phyloP scores from a whole-genome alignment of 345 rosid genomes.

The Excoecaria agallocha region DNA sequence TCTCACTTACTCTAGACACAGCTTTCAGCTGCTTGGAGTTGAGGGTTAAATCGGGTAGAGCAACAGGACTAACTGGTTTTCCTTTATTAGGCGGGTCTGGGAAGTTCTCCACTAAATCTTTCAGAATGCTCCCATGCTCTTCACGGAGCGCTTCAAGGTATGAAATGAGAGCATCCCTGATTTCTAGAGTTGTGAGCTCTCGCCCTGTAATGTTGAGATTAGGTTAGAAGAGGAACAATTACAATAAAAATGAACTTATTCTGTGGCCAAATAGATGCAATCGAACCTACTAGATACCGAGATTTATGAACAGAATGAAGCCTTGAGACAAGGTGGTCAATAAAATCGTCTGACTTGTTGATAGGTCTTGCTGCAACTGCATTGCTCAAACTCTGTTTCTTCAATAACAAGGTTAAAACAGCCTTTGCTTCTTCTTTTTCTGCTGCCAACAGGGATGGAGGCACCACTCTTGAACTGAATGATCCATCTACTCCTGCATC shows the following conservation, averaged over 20 bases:
- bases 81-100: conserved; percentile 55
- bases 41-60: conserved; percentile 33
- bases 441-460: conserved; percentile 60
- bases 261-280: conserved; percentile 25
- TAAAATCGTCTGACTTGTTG: conserved; percentile 68
- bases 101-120: conserved; percentile 65
- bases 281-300: conserved; percentile 93
- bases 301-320: conserved; percentile 79
- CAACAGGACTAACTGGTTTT: conserved; percentile 29
- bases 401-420: conserved; percentile 71
- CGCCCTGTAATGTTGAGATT: conserved; percentile 49
- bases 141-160: conserved; percentile 68
- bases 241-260: not conserved
- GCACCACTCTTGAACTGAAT: conserved; percentile 47
- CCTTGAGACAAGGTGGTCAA: conserved; percentile 75
- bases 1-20: conserved; percentile 60
- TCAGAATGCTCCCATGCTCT: conserved; percentile 56
- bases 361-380: conserved; percentile 58
- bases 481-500: conserved; percentile 57
- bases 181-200: conserved; percentile 88
- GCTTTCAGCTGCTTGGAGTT: conserved; percentile 58
- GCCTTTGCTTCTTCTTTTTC: conserved; percentile 97
- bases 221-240: conserved; percentile 2
- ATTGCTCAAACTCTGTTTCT: conserved; percentile 76
- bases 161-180: conserved; percentile 77